Percentiles rank a stretch among this genome's conserved stretches.
Conservation (phyloP, 2,329 filamentous ascomycete genomes). For the Clonostachys rhizophaga region DNA sequence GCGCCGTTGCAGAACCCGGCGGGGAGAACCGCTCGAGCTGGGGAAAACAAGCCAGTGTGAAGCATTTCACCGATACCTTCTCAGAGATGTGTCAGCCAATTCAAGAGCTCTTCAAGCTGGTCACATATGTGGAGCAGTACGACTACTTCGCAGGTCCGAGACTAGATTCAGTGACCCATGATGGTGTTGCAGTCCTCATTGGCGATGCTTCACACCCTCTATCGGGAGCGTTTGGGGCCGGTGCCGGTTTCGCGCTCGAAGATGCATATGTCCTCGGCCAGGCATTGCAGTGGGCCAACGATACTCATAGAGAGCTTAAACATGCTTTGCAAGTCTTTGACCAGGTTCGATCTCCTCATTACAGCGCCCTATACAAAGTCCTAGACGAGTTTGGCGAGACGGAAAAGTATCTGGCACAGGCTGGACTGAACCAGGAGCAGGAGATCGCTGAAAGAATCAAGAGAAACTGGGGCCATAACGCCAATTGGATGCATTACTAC, state of each 20-base stretch:
- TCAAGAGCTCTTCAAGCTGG: slow-evolving; percentile 16
- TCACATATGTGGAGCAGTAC: slow-evolving; percentile 14
- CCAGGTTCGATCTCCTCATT: slow-evolving; percentile 18
- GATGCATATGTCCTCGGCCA: slow-evolving; percentile 16
- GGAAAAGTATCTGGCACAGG: slow-evolving; percentile 7
- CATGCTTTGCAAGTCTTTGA: slow-evolving; percentile 16
- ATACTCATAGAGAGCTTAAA: slow-evolving; percentile 5
- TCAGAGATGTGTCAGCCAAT: slow-evolving; percentile 21
- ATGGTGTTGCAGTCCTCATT: slow-evolving; percentile 34
- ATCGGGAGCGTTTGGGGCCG: slow-evolving; percentile 35
- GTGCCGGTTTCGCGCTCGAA: slow-evolving; percentile 30
- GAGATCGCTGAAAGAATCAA: slow-evolving; percentile 14
- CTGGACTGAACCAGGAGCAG: slow-evolving; percentile 9
- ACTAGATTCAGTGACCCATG: slow-evolving; percentile 14
- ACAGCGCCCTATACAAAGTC: slow-evolving; percentile 14
- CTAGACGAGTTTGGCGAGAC: slow-evolving; percentile 13
- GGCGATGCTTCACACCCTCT: slow-evolving; percentile 52
- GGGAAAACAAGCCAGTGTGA: slow-evolving; percentile 9
- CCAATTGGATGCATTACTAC: slow-evolving; percentile 18
- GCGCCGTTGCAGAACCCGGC: slow-evolving; percentile 3
- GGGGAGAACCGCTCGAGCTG: slow-evolving; percentile 19
- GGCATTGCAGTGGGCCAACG: slow-evolving; percentile 14
- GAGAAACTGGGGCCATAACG: slow-evolving; percentile 10
- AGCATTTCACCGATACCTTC: slow-evolving; percentile 8
- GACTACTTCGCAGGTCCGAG: slow-evolving; percentile 23